Conservation (phyloP, 2,329 filamentous ascomycete species). For the Scedosporium boydii region DNA sequence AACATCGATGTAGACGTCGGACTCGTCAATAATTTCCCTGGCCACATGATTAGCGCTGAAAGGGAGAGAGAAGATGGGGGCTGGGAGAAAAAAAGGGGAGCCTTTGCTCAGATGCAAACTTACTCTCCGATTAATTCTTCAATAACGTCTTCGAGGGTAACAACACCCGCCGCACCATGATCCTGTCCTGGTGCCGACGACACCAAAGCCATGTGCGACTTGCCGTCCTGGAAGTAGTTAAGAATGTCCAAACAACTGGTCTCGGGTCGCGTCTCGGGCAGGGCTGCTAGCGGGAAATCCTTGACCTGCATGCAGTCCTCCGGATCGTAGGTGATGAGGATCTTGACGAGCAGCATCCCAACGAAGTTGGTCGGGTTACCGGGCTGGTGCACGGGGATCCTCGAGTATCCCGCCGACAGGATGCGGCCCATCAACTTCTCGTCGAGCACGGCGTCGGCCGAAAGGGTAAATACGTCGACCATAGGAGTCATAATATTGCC, state of each 20-base stretch:
- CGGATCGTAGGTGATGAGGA: slow-evolving; percentile 95
- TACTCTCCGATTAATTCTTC: slow-evolving; percentile 97
- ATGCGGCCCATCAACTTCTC: slow-evolving; percentile 93
- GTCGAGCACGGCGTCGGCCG: slow-evolving; percentile 86
- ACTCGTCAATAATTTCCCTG: slow-evolving; percentile 97
- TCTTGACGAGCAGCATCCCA: slow-evolving; percentile 97
- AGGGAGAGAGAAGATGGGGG: no score
- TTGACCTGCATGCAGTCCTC: slow-evolving; percentile 81
- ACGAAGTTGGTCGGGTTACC: slow-evolving; percentile 83
- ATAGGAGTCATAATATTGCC: slow-evolving; percentile 98
- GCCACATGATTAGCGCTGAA: slow-evolving; percentile 12
- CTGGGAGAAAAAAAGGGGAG: no score
- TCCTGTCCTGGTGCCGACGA: slow-evolving; percentile 86
- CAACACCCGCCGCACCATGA: slow-evolving; percentile 81
- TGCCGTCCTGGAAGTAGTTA: slow-evolving; percentile 99
- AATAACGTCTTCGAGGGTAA: slow-evolving; percentile 95
- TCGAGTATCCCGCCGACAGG: slow-evolving; percentile 84
- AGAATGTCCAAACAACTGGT: slow-evolving; percentile 97
- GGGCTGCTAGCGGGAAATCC: slow-evolving; percentile 85
- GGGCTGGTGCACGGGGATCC: slow-evolving; percentile 87
- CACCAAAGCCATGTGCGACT: slow-evolving; percentile 96
- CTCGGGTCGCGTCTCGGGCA: slow-evolving; percentile 89
- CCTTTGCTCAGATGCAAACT: slow-evolving; percentile 27
- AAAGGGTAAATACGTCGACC: slow-evolving; percentile 93
- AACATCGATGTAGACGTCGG: slow-evolving; percentile 95